A percentile compares a stretch with the other conserved stretches of the same genome.
Conservation (phyloP, 208 protist genomes). For the Lotmaria passim region DNA sequence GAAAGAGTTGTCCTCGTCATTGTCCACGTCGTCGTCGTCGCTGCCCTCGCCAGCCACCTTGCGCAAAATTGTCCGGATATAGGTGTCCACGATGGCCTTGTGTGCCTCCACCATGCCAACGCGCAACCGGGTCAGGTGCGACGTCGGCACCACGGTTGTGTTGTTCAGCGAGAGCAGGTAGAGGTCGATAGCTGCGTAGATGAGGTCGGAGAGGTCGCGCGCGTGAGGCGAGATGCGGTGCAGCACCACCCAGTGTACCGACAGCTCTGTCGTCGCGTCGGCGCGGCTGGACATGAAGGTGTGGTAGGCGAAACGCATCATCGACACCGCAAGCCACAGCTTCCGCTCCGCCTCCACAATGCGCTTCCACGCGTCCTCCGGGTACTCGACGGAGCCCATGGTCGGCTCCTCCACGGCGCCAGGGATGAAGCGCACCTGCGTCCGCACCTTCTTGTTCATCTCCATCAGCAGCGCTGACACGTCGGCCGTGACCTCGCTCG, state of each 20-base stretch:
- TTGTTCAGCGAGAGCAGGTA: conserved; percentile 83
- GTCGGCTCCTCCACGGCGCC: conserved; percentile 86
- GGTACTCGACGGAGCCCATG: conserved; percentile 78
- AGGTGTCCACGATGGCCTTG: conserved; percentile 75
- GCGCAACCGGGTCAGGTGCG: conserved; percentile 80
- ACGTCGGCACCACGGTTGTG: conserved; percentile 74
- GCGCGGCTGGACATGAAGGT: conserved; percentile 87
- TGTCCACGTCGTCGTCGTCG: conserved; percentile 36
- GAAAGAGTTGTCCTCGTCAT: conserved; percentile 25
- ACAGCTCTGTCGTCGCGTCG: conserved; percentile 57
- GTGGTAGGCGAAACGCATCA: conserved; percentile 89
- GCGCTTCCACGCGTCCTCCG: conserved; percentile 69
- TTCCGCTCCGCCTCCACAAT: conserved; percentile 77
- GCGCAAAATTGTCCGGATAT: conserved; percentile 82
- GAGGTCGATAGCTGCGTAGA: conserved; percentile 83
- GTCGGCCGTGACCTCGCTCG: conserved; percentile 67
- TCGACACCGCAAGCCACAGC: conserved; percentile 72
- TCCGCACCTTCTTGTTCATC: conserved; percentile 72
- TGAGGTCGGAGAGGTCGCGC: conserved; percentile 81
- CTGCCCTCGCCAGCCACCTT: conserved; percentile 69
- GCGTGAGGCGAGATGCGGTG: conserved; percentile 85
- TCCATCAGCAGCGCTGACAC: conserved; percentile 70
- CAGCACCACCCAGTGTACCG: conserved; percentile 91
- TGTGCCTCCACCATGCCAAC: conserved; percentile 82
- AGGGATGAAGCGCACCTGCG: conserved; percentile 69